Conservation (phyloP, 176 grass and related monocot species). For the Carex scoparia region DNA sequence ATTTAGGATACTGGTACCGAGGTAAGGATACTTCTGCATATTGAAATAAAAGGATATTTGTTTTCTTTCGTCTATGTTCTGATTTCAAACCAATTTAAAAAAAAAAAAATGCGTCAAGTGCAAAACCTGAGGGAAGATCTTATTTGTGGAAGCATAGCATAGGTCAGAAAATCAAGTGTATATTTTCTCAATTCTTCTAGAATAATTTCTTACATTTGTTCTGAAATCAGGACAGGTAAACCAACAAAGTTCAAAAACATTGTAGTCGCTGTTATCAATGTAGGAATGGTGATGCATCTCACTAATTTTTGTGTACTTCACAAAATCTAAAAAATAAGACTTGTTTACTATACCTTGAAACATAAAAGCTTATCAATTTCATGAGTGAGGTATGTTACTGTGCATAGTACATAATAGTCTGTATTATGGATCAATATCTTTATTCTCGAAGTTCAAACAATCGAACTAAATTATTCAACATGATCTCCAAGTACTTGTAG, state of each 20-base stretch:
- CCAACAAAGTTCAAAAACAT: not conserved
- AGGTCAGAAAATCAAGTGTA: not conserved
- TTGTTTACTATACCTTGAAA: too few relatives aligned
- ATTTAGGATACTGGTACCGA: not conserved
- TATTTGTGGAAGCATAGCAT: not conserved
- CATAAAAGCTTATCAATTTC: too few relatives aligned
- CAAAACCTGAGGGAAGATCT: not conserved
- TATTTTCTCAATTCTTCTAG: not conserved
- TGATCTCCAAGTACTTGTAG: too few relatives aligned
- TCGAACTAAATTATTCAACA: too few relatives aligned
- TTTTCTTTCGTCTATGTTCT: not conserved
- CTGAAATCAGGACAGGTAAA: not conserved
- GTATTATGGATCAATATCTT: too few relatives aligned
- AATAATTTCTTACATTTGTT: not conserved
- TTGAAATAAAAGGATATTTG: not conserved
- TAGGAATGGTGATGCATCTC: not conserved
- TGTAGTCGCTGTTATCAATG: not conserved
- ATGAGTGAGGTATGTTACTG: too few relatives aligned
- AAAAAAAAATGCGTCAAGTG: not conserved
- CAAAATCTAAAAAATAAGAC: too few relatives aligned
- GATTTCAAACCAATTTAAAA: not conserved
- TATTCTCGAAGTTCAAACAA: too few relatives aligned
- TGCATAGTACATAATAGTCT: too few relatives aligned
- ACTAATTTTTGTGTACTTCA: too few relatives aligned
- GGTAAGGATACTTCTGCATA: not conserved